Base-by-base conservation (phyloP, 2,329 filamentous ascomycete species). In the Exophiala sideris region DNA sequence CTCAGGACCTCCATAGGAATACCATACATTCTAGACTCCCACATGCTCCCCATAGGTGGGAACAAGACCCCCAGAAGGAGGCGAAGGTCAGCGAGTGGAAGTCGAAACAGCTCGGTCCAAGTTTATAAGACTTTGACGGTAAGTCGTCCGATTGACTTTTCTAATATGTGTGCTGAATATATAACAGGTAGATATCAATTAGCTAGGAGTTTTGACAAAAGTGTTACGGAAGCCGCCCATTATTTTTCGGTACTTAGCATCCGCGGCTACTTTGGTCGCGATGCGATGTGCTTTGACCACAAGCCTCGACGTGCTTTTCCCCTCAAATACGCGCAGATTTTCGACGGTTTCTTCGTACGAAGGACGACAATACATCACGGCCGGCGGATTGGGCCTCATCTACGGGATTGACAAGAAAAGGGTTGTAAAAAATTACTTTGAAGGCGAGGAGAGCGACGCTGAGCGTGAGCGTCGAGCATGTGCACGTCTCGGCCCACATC, bases 391-490 rank as follows among this genome's bases (percentile, higher is more conserved):
- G 32, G 44, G 45, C 32, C 12, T 38, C 7, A 51, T 51, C 21
- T 54, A 54, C 24, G 51, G 20, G 35, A 49, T 54, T 11, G 51
- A 54, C 16, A 45, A 54, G 45, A 50, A 50, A 35, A 50, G 45
- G 50, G 46, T 54, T 35, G 7, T 50, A 21, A 54, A 54, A 36
- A 34, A 50, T 38, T 50, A 50, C 45, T 50, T 52, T 48, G 29
- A 48, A 16, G 49, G 42, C 42, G 24, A 52, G 46, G 49, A 33
- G 32, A 20, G 32, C 20, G 49, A 52, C 18, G 49, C 49, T 50
- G 46, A 54, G 38, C 46, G 51, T 54, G 51, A 54, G 35, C 45
- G 35, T 44, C 45, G 14, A 44, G 51, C 46, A 45, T 51, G 45
- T 44, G 8, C 18, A 35, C 48, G 48, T 36, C 29, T 51, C 16